Percentiles rank a stretch among this genome's conserved stretches.
These are phyloP conservation scores for Sarocladium oryzae DNA, from an alignment of 2,329 filamentous ascomycete genomes.

Conservation along the genomic window DNA sequence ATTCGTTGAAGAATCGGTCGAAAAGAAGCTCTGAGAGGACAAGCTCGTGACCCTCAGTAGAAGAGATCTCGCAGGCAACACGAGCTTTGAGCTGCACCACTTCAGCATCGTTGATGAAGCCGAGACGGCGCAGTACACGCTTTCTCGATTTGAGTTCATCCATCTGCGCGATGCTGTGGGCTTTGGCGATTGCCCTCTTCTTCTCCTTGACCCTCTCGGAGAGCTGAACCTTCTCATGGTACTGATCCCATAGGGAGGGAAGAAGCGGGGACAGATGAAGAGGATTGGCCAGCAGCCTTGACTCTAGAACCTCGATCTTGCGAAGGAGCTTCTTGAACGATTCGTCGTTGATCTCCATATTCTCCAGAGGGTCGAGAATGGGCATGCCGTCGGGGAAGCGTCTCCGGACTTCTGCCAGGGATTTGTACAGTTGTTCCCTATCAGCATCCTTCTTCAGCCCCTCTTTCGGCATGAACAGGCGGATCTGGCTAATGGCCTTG, in stretches of 20 bases:
- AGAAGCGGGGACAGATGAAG: conserved; percentile 85
- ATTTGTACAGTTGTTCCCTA: conserved; percentile 59
- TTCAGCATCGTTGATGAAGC: conserved; percentile 92
- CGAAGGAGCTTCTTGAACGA: conserved; percentile 86
- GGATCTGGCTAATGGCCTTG: conserved; percentile 75
- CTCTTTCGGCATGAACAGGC: conserved; percentile 77
- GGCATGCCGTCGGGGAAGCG: conserved; percentile 91
- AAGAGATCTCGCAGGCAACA: conserved; percentile 96
- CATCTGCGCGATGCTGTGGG: conserved; percentile 82
- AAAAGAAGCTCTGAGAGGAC: conserved; percentile 90
- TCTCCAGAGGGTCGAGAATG: conserved; percentile 85
- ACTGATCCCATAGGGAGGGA: conserved; percentile 79
- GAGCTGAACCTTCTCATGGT: conserved; percentile 71
- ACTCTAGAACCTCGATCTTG: conserved; percentile 96
- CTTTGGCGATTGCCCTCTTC: conserved; percentile 80
- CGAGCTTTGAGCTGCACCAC: conserved; percentile 96
- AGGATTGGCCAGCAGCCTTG: conserved; percentile 79
- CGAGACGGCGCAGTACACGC: conserved; percentile 85
- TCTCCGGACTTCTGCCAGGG: conserved; percentile 70
- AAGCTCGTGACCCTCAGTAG: conserved; percentile 82
- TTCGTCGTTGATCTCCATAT: conserved; percentile 91
- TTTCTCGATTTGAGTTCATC: conserved; percentile 96
- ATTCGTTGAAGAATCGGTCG: conserved; percentile 96
- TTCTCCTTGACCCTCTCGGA: conserved; percentile 75
- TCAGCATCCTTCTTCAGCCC: conserved; percentile 58